Evolutionary conservation across 1,284 basidiomycete species (phyloP).

Genomic region (Sphaerobolus stellatus): DNA sequence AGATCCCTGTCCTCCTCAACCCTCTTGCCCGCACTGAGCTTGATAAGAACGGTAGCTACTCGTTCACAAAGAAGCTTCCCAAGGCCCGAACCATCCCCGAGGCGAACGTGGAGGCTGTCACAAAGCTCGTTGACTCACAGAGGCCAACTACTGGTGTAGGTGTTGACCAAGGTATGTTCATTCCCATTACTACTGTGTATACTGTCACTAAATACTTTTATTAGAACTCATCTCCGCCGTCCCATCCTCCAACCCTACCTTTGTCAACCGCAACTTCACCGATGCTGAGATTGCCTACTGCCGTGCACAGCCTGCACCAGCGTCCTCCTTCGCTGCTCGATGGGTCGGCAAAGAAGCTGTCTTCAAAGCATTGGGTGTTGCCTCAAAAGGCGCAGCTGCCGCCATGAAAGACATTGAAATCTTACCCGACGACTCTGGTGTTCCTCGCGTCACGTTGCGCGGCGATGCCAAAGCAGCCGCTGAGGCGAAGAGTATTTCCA

Average conservation of each 20-base stretch:
- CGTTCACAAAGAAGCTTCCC: constrained; percentile 68
- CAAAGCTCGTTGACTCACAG: constrained; percentile 39
- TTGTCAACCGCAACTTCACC: constrained; percentile 93
- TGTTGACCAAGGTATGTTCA: constrained; percentile 73
- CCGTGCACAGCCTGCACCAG: constrained; percentile 79
- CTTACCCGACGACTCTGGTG: constrained; percentile 63
- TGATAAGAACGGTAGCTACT: constrained; percentile 85
- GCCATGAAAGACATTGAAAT: constrained; percentile 98
- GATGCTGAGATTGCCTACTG: constrained; percentile 87
- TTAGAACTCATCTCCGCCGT: constrained; percentile 90
- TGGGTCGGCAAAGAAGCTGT: constrained; percentile 99
- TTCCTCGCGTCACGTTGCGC: constrained; percentile 73
- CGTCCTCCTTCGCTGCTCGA: constrained; percentile 91
- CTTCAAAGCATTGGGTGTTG: constrained; percentile 94
- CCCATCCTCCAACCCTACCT: constrained; percentile 87
- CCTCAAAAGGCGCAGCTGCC: constrained; percentile 89
- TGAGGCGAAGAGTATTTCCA: constrained; percentile 68
- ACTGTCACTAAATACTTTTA: constrained; percentile 23
- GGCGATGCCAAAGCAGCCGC: constrained; percentile 84
- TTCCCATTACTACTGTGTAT: constrained; percentile 5
- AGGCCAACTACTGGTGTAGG: constrained; percentile 68
- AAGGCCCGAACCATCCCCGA: constrained; percentile 54
- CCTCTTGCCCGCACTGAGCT: constrained; percentile 85
- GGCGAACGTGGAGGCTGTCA: constrained; percentile 67
- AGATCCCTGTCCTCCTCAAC: constrained; percentile 88